Evolutionary conservation across 805 yeast species (phyloP).

Genomic region (Sugiyamaella lignohabitans): DNA sequence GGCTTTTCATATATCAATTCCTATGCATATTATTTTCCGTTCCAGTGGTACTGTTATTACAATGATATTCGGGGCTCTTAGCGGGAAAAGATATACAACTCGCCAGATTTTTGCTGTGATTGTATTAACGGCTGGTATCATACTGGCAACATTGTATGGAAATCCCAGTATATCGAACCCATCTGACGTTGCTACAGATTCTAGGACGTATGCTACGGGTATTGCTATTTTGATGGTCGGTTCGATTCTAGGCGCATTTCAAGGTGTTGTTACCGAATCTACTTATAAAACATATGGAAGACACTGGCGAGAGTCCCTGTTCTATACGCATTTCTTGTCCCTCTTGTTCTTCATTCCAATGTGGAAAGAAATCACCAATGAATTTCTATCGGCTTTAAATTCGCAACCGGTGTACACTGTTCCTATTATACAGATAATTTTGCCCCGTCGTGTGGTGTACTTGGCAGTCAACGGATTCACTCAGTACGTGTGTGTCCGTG

Average conservation of each 20-base stretch:
- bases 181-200: background rate
- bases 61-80: conserved; percentile 46
- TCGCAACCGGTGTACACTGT: conserved; percentile 14
- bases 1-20: conserved; percentile 52
- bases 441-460: conserved; percentile 28
- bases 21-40: conserved; percentile 59
- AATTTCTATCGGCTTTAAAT: conserved; percentile 27
- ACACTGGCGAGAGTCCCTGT: conserved; percentile 60
- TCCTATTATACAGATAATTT: conserved; percentile 20
- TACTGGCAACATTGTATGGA: conserved; percentile 34
- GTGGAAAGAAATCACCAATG: conserved; percentile 28
- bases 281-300: conserved; percentile 46
- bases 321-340: conserved; percentile 52
- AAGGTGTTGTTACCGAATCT: conserved; percentile 52
- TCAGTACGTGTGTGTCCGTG: conserved; percentile 57
- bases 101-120: conserved; percentile 46
- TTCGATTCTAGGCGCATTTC: conserved; percentile 46
- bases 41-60: conserved; percentile 60
- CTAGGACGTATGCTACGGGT: conserved; percentile 31
- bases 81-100: conserved; percentile 42
- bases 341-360: conserved; percentile 47
- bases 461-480: conserved; percentile 43
- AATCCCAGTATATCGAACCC: conserved; percentile 8
- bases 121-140: conserved; percentile 50
- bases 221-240: conserved; percentile 40